These are phyloP conservation scores for Lasiodiplodia theobromae DNA, from an alignment of 2,329 filamentous ascomycete species.

Conservation along the genomic window DNA sequence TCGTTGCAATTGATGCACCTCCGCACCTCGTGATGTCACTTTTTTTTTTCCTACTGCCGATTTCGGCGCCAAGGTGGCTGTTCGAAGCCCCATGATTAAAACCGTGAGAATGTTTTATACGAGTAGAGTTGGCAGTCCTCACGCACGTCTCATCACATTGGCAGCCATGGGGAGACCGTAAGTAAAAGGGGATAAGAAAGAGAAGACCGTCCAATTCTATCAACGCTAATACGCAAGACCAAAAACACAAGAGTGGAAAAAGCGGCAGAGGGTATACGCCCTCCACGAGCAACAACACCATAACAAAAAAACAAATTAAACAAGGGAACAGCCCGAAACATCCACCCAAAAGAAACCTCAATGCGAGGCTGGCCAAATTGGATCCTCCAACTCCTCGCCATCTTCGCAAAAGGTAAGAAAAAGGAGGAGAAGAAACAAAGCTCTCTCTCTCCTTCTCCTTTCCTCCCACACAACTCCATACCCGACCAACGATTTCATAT, in stretches of 20 bases:
- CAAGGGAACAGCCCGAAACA: background rate
- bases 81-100: no score
- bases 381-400: background rate
- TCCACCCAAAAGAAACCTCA: background rate
- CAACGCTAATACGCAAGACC: conserved; percentile 23
- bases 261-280: conserved; percentile 8
- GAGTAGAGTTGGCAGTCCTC: background rate
- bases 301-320: background rate
- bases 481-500: background rate
- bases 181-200: background rate
- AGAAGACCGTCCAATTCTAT: conserved; percentile 11
- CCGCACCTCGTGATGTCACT: no score
- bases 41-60: no score
- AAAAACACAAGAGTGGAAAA: background rate
- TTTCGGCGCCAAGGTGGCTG: no score
- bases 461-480: background rate
- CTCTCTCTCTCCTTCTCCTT: background rate
- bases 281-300: conserved; percentile 12
- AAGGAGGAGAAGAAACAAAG: background rate
- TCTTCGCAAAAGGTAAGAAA: background rate
- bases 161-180: background rate
- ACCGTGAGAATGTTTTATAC: no score
- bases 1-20: no score
- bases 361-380: background rate
- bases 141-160: background rate